Conservation (phyloP, 1,284 basidiomycete genomes). For the Cutaneotrichosporon sp. region DNA sequence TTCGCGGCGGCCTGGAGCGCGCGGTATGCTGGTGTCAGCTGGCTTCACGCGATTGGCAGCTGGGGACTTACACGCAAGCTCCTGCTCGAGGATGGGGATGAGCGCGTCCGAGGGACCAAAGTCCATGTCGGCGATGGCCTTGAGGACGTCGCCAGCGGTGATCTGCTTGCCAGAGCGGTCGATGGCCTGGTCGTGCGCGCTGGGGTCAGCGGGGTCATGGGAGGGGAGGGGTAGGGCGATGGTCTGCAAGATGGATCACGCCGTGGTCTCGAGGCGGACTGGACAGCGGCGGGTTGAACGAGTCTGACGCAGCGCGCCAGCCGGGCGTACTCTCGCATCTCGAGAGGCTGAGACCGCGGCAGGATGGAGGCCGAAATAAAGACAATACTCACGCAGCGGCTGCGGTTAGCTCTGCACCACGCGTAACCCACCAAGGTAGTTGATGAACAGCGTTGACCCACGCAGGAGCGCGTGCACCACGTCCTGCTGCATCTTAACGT, state of each 20-base stretch:
- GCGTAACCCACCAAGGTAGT: slow-evolving; percentile 70
- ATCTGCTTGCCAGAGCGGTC: slow-evolving; percentile 85
- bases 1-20: slow-evolving; percentile 30
- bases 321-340: neutral
- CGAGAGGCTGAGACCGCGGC: neutral
- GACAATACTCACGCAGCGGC: slow-evolving; percentile 2
- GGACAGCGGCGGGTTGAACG: too few relatives aligned
- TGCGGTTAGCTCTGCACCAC: slow-evolving; percentile 11
- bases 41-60: neutral
- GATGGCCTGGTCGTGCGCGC: slow-evolving; percentile 82
- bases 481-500: slow-evolving; percentile 82
- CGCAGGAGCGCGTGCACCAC: slow-evolving; percentile 77
- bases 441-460: slow-evolving; percentile 87
- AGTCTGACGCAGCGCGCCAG: too few relatives aligned
- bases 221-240: too few relatives aligned
- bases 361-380: too few relatives aligned
- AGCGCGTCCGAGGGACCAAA: slow-evolving; percentile 66
- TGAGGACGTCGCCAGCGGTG: slow-evolving; percentile 81
- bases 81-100: slow-evolving; percentile 66
- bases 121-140: slow-evolving; percentile 76
- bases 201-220: slow-evolving; percentile 39
- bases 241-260: too few relatives aligned
- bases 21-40: slow-evolving; percentile 39
- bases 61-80: slow-evolving; percentile 65
- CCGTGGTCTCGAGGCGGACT: too few relatives aligned